Evolutionary conservation across 2,329 filamentous ascomycete species (phyloP), one percentile per base, ranked within the genome.

Genomic region (Colletotrichum sp.): DNA sequence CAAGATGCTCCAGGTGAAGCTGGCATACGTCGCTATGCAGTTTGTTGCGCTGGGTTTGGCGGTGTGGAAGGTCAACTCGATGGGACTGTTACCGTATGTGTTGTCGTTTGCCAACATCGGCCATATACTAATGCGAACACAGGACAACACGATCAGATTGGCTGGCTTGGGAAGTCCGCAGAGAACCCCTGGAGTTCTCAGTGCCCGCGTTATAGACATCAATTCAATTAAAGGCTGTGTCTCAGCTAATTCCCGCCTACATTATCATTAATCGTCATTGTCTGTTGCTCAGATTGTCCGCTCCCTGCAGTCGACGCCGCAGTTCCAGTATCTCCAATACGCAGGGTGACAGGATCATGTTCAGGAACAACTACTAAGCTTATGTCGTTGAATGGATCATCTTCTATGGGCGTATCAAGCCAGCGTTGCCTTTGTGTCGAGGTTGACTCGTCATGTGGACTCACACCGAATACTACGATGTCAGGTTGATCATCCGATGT

Each of bases 141-240:
- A 97, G 95, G 81, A 99, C 97, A 70, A 99, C 97, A 75, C 93
- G 95, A 83, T 98, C 96, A 79, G 97, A 99, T 85, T 99, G 97
- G 97, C 88, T 99, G 81, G 96, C 96, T 72, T 99, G 97, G 97
- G 97, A 99, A 84, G 89, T 90, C 22, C 92, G 94, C 83, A 90
- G 95, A 82, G 89, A 92, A 78, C 90, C 93, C 18, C 80, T 94
- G 77, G 94, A 96, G 83, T 86, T 89, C 77, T 92, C 93, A 10
- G 89, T 93, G 75, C 89, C 92, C 79, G 92, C 92, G 30, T 87
- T 94, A 82, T 91, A 84, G 81, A 78, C 36, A 39, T 36, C 3
- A 39, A 63, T 65, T 62, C 12, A 44, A 55, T 44, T 28, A 8
- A 6, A 24, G 26, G 30, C 22, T 48, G 16, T 16, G 9, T 52